Evolutionary conservation across 1,284 basidiomycete species (phyloP).

Genomic region (Fomitopsis pinicola): DNA sequence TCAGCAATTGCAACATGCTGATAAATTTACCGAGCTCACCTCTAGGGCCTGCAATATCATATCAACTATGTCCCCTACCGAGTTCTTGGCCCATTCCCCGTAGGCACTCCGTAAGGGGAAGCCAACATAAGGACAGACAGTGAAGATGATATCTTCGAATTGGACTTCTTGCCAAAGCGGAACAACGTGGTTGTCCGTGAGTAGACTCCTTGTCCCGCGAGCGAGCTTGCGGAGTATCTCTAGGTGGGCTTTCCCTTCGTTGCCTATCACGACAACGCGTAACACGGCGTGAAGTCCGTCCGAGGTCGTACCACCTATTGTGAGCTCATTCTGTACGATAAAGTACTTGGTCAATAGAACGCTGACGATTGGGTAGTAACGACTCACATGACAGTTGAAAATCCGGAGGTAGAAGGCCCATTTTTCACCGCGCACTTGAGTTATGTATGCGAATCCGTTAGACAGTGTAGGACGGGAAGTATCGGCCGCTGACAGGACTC

Average conservation of each 20-base stretch:
- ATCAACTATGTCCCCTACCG: background rate
- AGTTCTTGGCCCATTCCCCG: background rate
- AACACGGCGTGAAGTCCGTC: background rate
- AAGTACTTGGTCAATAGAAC: background rate
- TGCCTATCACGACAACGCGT: background rate
- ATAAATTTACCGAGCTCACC: background rate
- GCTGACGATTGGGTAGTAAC: background rate
- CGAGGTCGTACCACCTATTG: background rate
- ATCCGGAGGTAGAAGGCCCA: background rate
- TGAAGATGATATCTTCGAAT: background rate
- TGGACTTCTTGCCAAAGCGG: background rate
- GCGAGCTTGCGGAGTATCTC: background rate
- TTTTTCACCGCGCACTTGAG: background rate
- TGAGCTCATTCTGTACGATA: background rate
- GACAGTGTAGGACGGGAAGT: background rate
- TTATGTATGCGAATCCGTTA: background rate
- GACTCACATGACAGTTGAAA: background rate
- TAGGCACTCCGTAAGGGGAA: background rate
- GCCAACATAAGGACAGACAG: background rate
- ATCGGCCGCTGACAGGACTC: background rate
- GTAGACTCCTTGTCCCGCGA: background rate
- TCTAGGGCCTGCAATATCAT: background rate
- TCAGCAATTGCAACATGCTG: background rate
- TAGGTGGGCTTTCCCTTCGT: background rate
- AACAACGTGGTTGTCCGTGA: background rate